Evolutionary conservation across 306 rosid species (phyloP), one percentile per base, ranked within the genome.

Genomic region (Quercus engelmannii): DNA sequence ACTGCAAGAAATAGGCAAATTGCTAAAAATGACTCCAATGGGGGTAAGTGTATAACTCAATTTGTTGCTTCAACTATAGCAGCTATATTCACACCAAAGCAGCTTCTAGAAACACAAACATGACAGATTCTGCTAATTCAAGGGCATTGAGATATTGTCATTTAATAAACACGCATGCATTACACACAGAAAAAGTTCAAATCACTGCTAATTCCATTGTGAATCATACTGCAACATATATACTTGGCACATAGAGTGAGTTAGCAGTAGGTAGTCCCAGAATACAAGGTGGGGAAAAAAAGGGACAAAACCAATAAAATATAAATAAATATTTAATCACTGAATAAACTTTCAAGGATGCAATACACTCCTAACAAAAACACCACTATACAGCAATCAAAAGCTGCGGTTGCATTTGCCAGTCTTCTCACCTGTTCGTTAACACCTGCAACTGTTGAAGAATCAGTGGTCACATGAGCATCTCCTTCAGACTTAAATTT

Each of bases 401-500:
- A 74, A 64, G 55, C 64, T 62, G 57, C 26, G 74, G 55, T 81
- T 74, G 35, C 71, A 69, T 69, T 51, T 38, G 54, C 51, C 62
- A 63, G 43, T 76, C 77, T 57, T 55, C 83, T 87, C 76, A 85
- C 97, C 82, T 63, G 82, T 71, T 78, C 54, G 46, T 81, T 91
- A 28, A 55, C 68, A 58, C 83, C 90, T 17, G 84, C 69, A 55
- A 74, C 83, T 65, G 82, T 74, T 83, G 83, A 76, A 75, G 88
- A 83, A 76, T 86, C 86, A 51, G 78, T 31, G 23, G 67, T 78
- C 30, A 69, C 30, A n/a, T 80, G 78, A 43, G 74, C 87, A 41
- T 49, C 86, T 63, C 74, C 93, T 81, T 86, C 89, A 84, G 85
- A 75, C 83, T 87, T 88, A 73, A 74, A 72, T 78, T 95, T 91